Percentiles rank a stretch among this genome's conserved stretches.
Evolutionary conservation across 306 rosid genomes (phyloP).

Genomic region (Corylus americana): DNA sequence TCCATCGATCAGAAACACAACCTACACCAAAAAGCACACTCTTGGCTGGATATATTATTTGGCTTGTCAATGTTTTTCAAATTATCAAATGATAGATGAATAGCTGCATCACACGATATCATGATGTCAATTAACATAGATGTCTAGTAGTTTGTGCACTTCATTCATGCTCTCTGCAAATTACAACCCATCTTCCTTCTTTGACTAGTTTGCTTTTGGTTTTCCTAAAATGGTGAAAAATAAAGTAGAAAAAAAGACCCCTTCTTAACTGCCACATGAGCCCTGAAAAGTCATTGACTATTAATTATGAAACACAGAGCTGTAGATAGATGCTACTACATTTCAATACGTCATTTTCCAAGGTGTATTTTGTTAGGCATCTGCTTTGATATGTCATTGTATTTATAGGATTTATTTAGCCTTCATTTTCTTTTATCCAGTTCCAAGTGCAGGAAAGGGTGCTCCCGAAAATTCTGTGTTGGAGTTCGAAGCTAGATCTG

Average conservation of each 20-base stretch:
- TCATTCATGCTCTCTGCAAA: background rate
- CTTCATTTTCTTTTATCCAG: conserved; percentile 45
- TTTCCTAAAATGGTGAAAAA: background rate
- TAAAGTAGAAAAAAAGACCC: background rate
- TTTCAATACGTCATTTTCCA: background rate
- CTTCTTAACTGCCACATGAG: background rate
- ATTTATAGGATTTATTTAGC: conserved; percentile 15
- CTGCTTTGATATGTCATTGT: conserved; percentile 17
- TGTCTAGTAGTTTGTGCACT: background rate
- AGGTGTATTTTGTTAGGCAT: conserved; percentile 13
- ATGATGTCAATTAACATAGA: background rate
- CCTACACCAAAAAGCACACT: background rate
- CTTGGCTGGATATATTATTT: background rate
- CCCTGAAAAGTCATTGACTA: background rate
- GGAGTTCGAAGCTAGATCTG: conserved; percentile 98
- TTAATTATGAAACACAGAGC: background rate
- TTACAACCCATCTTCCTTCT: background rate
- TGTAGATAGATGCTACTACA: conserved; percentile 4
- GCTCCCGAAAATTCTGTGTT: conserved; percentile 62
- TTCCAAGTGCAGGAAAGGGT: conserved; percentile 56
- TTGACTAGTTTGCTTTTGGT: background rate
- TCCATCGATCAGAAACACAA: background rate
- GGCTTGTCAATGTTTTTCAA: background rate
- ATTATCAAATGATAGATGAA: background rate
- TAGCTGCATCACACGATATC: background rate